These are phyloP conservation scores for Neckera pumila DNA, from an alignment of 225 moss, liverwort and hornwort genomes.

Conservation along the genomic window DNA sequence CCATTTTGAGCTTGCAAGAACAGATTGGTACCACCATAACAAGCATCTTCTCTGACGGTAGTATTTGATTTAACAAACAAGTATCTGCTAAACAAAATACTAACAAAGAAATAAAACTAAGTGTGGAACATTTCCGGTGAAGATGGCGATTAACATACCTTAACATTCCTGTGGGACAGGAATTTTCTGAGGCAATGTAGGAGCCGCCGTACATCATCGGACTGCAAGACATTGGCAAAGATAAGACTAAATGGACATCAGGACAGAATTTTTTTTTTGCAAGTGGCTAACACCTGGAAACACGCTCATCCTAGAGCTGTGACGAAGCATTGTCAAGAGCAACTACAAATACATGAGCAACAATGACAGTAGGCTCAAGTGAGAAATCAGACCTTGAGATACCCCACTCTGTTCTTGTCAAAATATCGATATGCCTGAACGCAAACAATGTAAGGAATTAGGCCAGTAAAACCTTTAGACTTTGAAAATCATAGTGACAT, in stretches of 20 bases:
- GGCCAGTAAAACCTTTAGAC: not conserved
- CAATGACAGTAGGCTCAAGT: not conserved
- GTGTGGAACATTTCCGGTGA: not conserved
- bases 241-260: not conserved
- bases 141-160: constrained; percentile 32
- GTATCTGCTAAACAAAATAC: not conserved
- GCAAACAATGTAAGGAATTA: not conserved
- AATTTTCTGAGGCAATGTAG: constrained; percentile 68
- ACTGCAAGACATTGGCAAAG: constrained; percentile 30
- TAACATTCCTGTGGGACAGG: constrained; percentile 74
- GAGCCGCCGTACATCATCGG: constrained; percentile 80
- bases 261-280: not conserved
- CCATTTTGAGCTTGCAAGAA: not conserved
- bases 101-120: not conserved
- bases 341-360: not conserved
- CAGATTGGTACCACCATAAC: not conserved
- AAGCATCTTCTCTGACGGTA: not conserved
- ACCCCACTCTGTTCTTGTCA: constrained; percentile 86
- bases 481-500: not conserved
- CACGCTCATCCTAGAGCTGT: not conserved
- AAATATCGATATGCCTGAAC: constrained; percentile 90
- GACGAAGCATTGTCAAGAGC: not conserved
- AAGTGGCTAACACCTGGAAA: not conserved
- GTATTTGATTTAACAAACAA: not conserved
- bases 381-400: constrained; percentile 64